Evolutionary conservation across 2,329 filamentous ascomycete species (phyloP).

Genomic region (Aspergillus quadrilineatus): DNA sequence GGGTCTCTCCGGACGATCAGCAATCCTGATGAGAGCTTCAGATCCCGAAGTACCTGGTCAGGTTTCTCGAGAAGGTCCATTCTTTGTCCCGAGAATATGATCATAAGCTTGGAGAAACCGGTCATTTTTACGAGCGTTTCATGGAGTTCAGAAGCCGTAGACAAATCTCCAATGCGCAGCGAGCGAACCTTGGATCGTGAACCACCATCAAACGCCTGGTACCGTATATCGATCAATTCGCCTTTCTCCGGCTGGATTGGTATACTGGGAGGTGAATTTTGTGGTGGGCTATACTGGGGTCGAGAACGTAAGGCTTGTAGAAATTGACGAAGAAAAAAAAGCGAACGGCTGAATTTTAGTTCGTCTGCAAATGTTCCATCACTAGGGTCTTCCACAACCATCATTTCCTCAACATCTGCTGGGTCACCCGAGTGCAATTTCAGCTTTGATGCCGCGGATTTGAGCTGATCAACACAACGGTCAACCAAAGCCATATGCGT

Average conservation of each 20-base stretch:
- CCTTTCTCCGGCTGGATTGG: slow-evolving; percentile 58
- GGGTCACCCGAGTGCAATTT: slow-evolving; percentile 47
- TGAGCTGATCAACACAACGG: slow-evolving; percentile 70
- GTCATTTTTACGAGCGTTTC: slow-evolving; percentile 67
- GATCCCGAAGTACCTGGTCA: slow-evolving; percentile 64
- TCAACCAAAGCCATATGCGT: slow-evolving; percentile 70
- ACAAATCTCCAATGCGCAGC: slow-evolving; percentile 66
- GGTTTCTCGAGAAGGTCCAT: slow-evolving; percentile 62
- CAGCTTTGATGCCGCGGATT: slow-evolving; percentile 60
- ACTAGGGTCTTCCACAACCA: slow-evolving; percentile 53
- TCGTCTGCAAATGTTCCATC: slow-evolving; percentile 56
- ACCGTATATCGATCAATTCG: slow-evolving; percentile 65
- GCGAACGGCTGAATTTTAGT: slow-evolving; percentile 65
- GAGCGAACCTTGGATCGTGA: slow-evolving; percentile 60
- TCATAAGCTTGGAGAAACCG: slow-evolving; percentile 71
- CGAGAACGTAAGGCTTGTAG: slow-evolving; percentile 54
- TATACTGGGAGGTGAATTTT: slow-evolving; percentile 60
- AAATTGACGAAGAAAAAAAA: slow-evolving; percentile 68
- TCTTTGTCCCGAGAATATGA: slow-evolving; percentile 69
- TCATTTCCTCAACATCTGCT: slow-evolving; percentile 51
- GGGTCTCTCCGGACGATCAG: slow-evolving; percentile 63
- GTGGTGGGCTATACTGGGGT: slow-evolving; percentile 60
- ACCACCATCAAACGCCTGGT: slow-evolving; percentile 69
- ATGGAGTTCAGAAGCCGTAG: slow-evolving; percentile 69
- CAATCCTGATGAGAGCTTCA: slow-evolving; percentile 64